A percentile compares a stretch with the other conserved stretches of the same genome.
phyloP scores from a whole-genome alignment of 2,329 filamentous ascomycete genomes.

The Paramyrothecium sp. region DNA sequence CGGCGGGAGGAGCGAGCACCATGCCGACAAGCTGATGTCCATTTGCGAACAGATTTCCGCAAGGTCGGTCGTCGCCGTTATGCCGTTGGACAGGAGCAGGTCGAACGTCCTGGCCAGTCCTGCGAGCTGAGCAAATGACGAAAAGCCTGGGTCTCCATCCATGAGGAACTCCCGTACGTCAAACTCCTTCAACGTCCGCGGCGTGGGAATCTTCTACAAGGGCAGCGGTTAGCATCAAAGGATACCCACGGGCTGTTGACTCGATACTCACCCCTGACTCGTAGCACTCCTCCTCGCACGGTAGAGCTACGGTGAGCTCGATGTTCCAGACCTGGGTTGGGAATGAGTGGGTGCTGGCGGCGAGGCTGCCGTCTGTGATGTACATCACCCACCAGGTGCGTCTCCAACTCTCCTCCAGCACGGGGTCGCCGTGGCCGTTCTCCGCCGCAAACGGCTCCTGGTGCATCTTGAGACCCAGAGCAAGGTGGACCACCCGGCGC shows the following conservation, averaged over 20 bases:
- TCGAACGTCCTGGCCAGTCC: conserved; percentile 73
- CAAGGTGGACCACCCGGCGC: not conserved
- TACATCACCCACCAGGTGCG: conserved; percentile 81
- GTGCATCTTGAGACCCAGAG: not conserved
- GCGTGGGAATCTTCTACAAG: conserved; percentile 46
- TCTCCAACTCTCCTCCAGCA: conserved; percentile 72
- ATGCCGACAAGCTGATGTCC: conserved; percentile 54
- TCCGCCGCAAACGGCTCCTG: conserved; percentile 49
- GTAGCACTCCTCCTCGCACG: conserved; percentile 71
- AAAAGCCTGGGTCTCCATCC: conserved; percentile 64
- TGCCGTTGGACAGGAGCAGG: conserved; percentile 41
- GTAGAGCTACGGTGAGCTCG: conserved; percentile 62
- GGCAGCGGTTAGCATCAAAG: not conserved
- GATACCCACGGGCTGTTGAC: too few relatives aligned
- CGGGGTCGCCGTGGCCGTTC: conserved; percentile 56
- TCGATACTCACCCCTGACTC: conserved; percentile 39
- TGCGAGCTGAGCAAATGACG: conserved; percentile 75
- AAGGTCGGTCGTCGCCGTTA: conserved; percentile 37
- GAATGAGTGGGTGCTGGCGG: conserved; percentile 67
- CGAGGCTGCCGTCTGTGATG: conserved; percentile 72
- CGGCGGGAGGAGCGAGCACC: conserved; percentile 70
- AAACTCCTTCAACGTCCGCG: conserved; percentile 66
- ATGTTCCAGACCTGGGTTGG: conserved; percentile 64
- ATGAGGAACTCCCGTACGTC: conserved; percentile 63
- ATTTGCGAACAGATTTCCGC: conserved; percentile 8